phyloP scores from a whole-genome alignment of 352 stramenopile genomes.

The Globisporangium recalcitrans region DNA sequence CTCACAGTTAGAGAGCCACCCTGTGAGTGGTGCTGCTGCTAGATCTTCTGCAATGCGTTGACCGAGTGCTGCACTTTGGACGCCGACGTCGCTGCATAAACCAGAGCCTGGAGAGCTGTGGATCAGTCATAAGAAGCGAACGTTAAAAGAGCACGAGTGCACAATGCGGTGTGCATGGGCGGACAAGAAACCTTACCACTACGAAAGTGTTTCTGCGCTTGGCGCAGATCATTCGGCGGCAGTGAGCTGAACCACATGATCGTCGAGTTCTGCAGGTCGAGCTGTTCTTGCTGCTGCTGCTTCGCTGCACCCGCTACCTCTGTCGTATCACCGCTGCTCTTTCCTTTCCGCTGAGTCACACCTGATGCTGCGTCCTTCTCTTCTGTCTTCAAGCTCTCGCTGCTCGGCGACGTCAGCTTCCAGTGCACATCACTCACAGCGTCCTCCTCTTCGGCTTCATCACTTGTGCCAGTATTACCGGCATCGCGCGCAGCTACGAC shows the following conservation, averaged over 20 bases:
- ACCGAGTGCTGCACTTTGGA: slow-evolving; percentile 28
- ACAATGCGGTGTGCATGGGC: too few relatives aligned
- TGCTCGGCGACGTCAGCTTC: neutral
- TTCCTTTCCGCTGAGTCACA: slow-evolving; percentile 12
- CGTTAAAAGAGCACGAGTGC: too few relatives aligned
- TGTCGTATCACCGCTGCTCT: slow-evolving; percentile 13
- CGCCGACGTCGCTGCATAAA: slow-evolving; percentile 26
- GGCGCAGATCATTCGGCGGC: slow-evolving; percentile 51
- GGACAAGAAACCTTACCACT: slow-evolving; percentile 28
- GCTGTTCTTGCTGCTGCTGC: slow-evolving; percentile 1
- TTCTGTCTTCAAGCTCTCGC: neutral
- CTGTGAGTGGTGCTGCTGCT: neutral
- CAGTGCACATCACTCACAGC: slow-evolving; percentile 4
- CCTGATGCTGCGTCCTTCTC: neutral
- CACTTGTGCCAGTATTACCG: neutral
- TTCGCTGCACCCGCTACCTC: neutral
- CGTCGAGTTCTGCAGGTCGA: slow-evolving; percentile 17
- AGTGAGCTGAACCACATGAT: slow-evolving; percentile 79
- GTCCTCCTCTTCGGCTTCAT: neutral
- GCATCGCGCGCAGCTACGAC: slow-evolving; percentile 12
- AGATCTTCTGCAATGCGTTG: neutral
- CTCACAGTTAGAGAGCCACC: too few relatives aligned
- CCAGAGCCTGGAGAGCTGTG: slow-evolving; percentile 36
- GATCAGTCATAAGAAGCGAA: too few relatives aligned
- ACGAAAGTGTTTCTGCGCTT: slow-evolving; percentile 55